A percentile compares a stretch with the other conserved stretches of the same genome.
Conservation (phyloP, 768 basidiomycete species). For the Suillus fuscotomentosus region DNA sequence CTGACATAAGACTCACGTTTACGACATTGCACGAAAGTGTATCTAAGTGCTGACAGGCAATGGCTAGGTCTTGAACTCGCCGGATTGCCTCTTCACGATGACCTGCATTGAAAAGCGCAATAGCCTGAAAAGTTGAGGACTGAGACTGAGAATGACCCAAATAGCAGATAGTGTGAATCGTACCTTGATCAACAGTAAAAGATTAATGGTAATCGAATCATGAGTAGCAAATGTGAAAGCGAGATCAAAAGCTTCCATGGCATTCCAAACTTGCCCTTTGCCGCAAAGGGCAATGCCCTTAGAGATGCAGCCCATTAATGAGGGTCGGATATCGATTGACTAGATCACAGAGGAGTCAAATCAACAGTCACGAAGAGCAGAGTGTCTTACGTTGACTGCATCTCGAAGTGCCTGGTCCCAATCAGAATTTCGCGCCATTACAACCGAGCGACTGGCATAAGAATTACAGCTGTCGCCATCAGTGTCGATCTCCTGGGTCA, state of each 20-base stretch:
- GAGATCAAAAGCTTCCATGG: conserved; percentile 1
- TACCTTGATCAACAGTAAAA: neutral
- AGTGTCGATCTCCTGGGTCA: neutral
- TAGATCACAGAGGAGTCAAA: neutral
- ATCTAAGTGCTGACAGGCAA: neutral
- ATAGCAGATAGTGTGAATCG: too few relatives aligned
- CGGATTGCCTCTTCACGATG: neutral
- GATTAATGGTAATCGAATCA: neutral
- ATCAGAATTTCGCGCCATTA: neutral
- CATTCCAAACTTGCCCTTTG: neutral
- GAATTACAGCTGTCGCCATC: neutral
- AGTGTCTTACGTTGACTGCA: neutral
- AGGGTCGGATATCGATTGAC: neutral
- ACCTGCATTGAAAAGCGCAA: neutral
- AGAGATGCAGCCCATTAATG: neutral
- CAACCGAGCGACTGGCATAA: neutral
- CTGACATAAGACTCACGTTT: neutral
- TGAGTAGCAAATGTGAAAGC: neutral
- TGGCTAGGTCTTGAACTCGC: neutral
- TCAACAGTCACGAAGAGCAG: too few relatives aligned
- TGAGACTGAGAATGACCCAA: neutral
- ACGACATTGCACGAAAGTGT: neutral
- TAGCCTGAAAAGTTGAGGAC: neutral
- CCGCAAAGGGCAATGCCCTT: conserved; percentile 1
- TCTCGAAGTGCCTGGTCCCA: neutral